Conservation (phyloP, 441 rosid species). For the Croton setiger region DNA sequence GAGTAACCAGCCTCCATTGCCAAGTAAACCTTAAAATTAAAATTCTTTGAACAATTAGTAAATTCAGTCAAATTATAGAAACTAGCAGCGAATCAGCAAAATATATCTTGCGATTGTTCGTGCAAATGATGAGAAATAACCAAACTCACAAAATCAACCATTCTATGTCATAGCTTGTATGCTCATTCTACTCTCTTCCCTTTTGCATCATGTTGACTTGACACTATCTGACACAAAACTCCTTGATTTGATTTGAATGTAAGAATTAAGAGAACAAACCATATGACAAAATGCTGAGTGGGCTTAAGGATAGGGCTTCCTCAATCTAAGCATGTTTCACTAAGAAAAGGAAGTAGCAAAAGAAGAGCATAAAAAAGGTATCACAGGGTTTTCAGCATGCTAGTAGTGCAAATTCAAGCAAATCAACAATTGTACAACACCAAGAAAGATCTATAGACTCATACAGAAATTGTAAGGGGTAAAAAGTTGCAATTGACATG, state of each 20-base stretch:
- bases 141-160: background rate
- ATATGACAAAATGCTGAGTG: no score
- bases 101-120: background rate
- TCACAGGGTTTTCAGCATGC: no score
- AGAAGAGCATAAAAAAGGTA: no score
- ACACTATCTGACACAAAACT: background rate
- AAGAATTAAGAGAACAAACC: constrained; percentile 1
- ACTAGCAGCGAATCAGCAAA: background rate
- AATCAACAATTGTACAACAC: no score
- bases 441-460: no score
- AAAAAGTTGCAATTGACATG: no score
- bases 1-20: constrained; percentile 97
- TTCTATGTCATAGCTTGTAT: background rate
- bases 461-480: no score
- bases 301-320: no score
- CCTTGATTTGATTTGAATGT: background rate
- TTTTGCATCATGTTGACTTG: background rate
- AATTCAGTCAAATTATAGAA: background rate
- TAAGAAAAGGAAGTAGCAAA: no score
- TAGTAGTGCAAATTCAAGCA: no score
- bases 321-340: no score
- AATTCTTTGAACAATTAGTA: background rate
- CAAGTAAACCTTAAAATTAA: constrained; percentile 63
- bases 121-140: constrained; percentile 2
- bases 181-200: background rate